Evolutionary conservation across 116 monocot species (phyloP).

Genomic region (Zostera marina): DNA sequence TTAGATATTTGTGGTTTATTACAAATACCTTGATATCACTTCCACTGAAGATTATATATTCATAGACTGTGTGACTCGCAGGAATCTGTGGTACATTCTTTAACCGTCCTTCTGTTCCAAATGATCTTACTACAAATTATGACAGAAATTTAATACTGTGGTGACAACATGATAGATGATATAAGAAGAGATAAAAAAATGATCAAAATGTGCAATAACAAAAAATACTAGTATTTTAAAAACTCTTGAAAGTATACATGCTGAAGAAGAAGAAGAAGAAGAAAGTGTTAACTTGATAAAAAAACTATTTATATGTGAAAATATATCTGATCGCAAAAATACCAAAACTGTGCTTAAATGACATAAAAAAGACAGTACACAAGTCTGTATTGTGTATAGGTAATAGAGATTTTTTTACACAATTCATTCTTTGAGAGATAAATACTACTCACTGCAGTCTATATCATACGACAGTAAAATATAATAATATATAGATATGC

Average conservation of each 20-base stretch:
- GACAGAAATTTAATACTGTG: background rate
- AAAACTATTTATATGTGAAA: no score
- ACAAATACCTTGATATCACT: slow-evolving; percentile 43
- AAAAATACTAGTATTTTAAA: background rate
- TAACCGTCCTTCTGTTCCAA: slow-evolving; percentile 39
- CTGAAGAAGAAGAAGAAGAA: background rate
- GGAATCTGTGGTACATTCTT: slow-evolving; percentile 39
- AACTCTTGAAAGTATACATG: background rate
- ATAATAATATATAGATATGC: no score
- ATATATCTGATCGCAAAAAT: no score
- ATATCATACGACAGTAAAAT: no score
- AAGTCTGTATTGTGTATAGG: no score
- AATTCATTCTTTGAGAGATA: no score
- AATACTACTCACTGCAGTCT: no score
- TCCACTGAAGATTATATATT: slow-evolving; percentile 37
- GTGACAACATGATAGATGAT: background rate
- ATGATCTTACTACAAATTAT: slow-evolving; percentile 20
- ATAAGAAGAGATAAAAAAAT: background rate
- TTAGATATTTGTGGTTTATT: background rate
- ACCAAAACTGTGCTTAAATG: no score
- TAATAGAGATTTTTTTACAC: no score
- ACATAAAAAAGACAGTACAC: no score
- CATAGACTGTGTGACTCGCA: slow-evolving; percentile 29
- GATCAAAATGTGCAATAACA: no score
- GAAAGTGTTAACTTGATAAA: no score